Evolutionary conservation across 345 rosid species (phyloP).

Genomic region (Heritiera littoralis): DNA sequence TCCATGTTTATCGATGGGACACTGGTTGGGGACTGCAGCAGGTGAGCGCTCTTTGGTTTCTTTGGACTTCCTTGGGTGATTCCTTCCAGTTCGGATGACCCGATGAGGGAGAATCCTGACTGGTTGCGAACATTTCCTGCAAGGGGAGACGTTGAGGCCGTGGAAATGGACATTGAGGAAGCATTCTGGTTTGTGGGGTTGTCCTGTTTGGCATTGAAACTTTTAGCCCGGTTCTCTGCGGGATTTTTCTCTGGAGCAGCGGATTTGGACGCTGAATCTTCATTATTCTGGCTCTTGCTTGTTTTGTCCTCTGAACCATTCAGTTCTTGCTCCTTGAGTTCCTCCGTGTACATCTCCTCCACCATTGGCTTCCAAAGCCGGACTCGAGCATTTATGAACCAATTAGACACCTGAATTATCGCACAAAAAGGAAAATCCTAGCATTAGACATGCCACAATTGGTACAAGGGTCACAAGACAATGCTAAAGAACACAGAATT

Average conservation of each 20-base stretch:
- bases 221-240: conserved; percentile 33
- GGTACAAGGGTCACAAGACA: neutral
- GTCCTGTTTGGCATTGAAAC: conserved; percentile 37
- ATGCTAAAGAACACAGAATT: neutral
- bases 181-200: conserved; percentile 36
- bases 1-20: conserved; percentile 49
- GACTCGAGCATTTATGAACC: conserved; percentile 99
- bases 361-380: conserved; percentile 99
- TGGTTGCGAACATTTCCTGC: conserved; percentile 48
- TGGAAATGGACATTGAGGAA: conserved; percentile 49
- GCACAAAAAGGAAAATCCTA: neutral
- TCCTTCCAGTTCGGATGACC: conserved; percentile 73
- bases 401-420: conserved; percentile 78
- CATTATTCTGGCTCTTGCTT: conserved; percentile 58
- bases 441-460: neutral
- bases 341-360: conserved; percentile 95
- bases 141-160: conserved; percentile 47
- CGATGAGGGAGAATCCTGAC: conserved; percentile 58
- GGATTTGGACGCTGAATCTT: conserved; percentile 65
- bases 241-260: conserved; percentile 49
- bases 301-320: conserved; percentile 57
- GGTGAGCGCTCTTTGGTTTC: conserved; percentile 55
- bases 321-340: conserved; percentile 75
- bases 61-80: conserved; percentile 80
- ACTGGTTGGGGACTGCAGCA: conserved; percentile 50